phyloP scores from a whole-genome alignment of 768 basidiomycete genomes.

The Peribolospora baueri region DNA sequence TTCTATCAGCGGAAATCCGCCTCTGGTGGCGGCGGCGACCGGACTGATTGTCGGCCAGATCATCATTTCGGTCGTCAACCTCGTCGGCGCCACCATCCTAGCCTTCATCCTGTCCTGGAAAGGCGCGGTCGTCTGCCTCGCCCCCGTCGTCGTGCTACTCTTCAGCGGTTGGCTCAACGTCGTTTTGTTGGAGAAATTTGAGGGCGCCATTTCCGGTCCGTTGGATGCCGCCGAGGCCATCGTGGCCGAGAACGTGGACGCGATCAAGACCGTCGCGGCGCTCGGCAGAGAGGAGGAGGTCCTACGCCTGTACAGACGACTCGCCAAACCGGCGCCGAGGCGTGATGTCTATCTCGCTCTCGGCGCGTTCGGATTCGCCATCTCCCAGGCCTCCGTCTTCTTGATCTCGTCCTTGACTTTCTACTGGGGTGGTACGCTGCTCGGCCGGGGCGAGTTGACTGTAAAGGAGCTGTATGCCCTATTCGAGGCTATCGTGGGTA shows the following conservation, averaged over 20 bases:
- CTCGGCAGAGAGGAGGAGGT: constrained; percentile 11
- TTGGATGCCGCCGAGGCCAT: background rate
- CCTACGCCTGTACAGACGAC: no score
- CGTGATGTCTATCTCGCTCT: no score
- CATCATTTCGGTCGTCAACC: background rate
- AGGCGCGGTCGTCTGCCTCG: constrained; percentile 12
- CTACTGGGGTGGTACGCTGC: constrained; percentile 12
- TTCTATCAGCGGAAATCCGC: no score
- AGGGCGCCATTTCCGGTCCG: constrained; percentile 3
- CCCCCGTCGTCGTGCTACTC: constrained; percentile 3
- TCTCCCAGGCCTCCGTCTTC: constrained; percentile 9
- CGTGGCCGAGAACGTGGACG: constrained; percentile 12
- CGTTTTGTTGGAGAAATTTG: constrained; percentile 8
- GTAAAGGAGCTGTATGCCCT: constrained; percentile 12
- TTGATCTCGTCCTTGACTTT: constrained; percentile 13
- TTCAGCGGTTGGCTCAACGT: background rate
- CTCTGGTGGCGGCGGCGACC: no score
- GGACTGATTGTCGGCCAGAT: no score
- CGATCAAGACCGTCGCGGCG: constrained; percentile 10
- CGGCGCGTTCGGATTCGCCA: no score
- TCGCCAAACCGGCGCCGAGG: no score
- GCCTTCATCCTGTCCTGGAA: constrained; percentile 14
- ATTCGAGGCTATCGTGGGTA: constrained; percentile 9
- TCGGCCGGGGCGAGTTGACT: constrained; percentile 7
- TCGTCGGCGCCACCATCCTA: constrained; percentile 12